Conservation (phyloP, 176 grass and related monocot genomes). For the Leersia perrieri region DNA sequence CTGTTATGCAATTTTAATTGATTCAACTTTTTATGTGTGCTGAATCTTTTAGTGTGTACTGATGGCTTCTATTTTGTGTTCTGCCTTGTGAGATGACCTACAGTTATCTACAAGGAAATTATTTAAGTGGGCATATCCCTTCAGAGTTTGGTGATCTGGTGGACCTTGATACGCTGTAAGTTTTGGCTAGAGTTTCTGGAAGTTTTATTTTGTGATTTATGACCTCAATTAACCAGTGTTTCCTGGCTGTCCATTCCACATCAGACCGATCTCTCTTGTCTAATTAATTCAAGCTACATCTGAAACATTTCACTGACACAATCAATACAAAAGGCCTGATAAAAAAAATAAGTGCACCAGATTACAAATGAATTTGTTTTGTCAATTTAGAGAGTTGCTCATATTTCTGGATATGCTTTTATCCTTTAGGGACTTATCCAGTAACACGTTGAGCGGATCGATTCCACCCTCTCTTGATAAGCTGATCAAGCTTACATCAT, state of each 20-base stretch:
- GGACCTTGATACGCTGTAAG: conserved; percentile 78
- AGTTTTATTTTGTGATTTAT: background rate
- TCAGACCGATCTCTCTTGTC: background rate
- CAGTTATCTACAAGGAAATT: conserved; percentile 93
- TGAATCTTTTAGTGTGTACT: background rate
- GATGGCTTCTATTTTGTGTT: conserved; percentile 30
- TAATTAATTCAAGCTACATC: conserved; percentile 3
- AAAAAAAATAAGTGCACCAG: background rate
- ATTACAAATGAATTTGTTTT: background rate
- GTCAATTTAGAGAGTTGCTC: background rate
- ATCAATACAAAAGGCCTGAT: background rate
- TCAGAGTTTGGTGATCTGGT: conserved; percentile 78
- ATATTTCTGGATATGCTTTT: conserved; percentile 11
- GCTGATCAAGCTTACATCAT: conserved; percentile 72
- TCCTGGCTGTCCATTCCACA: conserved; percentile 1
- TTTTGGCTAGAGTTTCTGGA: conserved; percentile 28
- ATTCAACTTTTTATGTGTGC: conserved; percentile 11
- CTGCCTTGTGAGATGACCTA: conserved; percentile 29
- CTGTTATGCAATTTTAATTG: background rate
- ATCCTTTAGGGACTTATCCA: conserved; percentile 78
- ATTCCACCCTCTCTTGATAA: conserved; percentile 86
- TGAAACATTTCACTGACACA: background rate
- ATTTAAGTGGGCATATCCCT: conserved; percentile 91
- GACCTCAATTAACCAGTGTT: conserved; percentile 14
- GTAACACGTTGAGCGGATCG: conserved; percentile 89